Percentiles rank a stretch among this genome's conserved stretches.
Evolutionary conservation across 2,329 filamentous ascomycete genomes (phyloP).

Genomic region (Calonectria pteridis): DNA sequence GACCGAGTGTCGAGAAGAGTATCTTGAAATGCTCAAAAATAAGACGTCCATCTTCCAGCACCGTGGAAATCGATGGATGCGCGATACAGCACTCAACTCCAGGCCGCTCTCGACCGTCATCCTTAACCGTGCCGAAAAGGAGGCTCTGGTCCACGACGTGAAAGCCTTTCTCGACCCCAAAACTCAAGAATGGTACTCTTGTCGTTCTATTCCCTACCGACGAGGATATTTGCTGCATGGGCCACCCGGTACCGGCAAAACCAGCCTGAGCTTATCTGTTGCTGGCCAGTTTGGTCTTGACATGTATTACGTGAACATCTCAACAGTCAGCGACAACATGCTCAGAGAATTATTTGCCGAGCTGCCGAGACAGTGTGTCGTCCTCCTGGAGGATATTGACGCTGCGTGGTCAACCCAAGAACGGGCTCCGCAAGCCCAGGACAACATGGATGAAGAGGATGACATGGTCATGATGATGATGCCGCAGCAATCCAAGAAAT

Average conservation of each 20-base stretch:
- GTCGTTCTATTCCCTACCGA: constrained; percentile 3
- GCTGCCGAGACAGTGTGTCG: neutral
- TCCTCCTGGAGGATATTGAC: constrained; percentile 8
- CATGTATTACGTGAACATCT: constrained; percentile 6
- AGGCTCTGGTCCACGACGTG: constrained; percentile 2
- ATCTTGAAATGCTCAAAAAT: constrained; percentile 3
- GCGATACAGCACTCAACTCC: neutral
- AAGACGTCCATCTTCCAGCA: constrained; percentile 11
- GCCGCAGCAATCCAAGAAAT: neutral
- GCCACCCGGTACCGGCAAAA: constrained; percentile 12
- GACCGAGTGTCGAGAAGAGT: constrained; percentile 5
- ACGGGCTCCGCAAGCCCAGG: neutral
- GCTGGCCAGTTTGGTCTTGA: constrained; percentile 9
- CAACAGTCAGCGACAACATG: neutral
- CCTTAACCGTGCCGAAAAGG: constrained; percentile 8
- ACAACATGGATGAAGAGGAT: neutral
- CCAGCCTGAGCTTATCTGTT: constrained; percentile 9
- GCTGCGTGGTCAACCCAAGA: neutral
- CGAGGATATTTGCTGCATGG: constrained; percentile 10
- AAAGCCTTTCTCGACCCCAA: constrained; percentile 13
- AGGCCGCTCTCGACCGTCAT: constrained; percentile 19
- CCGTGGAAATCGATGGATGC: neutral
- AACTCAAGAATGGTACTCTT: constrained; percentile 2
- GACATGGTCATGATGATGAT: neutral
- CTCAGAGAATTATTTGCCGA: neutral